Evolutionary conservation across 768 basidiomycete species (phyloP).

Genomic region (Pilatotrama ljubarskyi): DNA sequence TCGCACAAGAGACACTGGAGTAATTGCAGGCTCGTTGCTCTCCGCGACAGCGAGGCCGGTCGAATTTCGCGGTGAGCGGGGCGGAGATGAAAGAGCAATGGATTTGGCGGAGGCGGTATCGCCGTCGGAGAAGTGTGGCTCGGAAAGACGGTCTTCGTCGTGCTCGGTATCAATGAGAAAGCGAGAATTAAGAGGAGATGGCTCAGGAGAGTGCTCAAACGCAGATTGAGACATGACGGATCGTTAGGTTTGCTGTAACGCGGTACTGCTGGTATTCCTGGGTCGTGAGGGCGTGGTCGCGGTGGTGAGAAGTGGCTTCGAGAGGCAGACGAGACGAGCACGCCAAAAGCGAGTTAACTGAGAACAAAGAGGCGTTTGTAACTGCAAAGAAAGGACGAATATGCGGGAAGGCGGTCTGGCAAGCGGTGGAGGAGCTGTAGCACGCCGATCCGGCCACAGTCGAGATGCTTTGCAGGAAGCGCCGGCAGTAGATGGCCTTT

Average conservation of each 20-base stretch:
- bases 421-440: slow-evolving; percentile 2
- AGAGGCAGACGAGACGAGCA: not conserved
- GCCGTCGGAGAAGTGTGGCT: slow-evolving; percentile 42
- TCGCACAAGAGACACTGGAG: slow-evolving; percentile 25
- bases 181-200: slow-evolving; percentile 23
- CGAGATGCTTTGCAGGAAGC: not conserved
- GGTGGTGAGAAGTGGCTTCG: not conserved
- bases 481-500: not conserved
- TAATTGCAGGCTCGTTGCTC: slow-evolving; percentile 20
- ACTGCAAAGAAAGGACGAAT: not conserved
- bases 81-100: slow-evolving; percentile 69
- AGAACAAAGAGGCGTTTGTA: not conserved
- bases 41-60: slow-evolving; percentile 22
- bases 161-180: slow-evolving; percentile 24
- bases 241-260: not conserved
- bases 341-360: not conserved
- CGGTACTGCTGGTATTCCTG: not conserved
- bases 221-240: slow-evolving; percentile 16
- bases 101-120: slow-evolving; percentile 82
- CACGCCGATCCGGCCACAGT: slow-evolving; percentile 5
- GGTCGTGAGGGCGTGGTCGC: not conserved
- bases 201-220: slow-evolving; percentile 20
- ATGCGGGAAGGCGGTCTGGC: not conserved
- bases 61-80: slow-evolving; percentile 47
- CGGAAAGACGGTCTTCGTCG: slow-evolving; percentile 23